A percentile compares a stretch with the other conserved stretches of the same genome.
These are phyloP conservation scores for Rhizoctonia solani DNA, from an alignment of 1,284 basidiomycete species.

Conservation along the genomic window DNA sequence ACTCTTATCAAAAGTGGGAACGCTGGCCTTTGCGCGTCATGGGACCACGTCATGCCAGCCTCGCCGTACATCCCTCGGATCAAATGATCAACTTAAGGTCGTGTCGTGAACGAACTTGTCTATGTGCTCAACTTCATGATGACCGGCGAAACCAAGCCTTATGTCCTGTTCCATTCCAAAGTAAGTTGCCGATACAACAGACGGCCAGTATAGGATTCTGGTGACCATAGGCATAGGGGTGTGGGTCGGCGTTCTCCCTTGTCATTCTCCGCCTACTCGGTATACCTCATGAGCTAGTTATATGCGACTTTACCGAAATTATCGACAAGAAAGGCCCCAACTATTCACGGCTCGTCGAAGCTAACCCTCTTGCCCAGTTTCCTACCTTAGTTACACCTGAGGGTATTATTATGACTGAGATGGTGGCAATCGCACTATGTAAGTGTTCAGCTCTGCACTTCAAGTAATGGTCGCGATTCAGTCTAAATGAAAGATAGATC, in stretches of 20 bases:
- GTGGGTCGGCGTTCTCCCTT: conserved; percentile 11
- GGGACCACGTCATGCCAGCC: too few species aligned
- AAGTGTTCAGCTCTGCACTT: neutral
- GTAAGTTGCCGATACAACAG: neutral
- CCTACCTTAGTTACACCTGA: conserved; percentile 38
- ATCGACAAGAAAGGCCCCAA: conserved; percentile 33
- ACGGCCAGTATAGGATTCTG: neutral
- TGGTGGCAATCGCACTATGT: conserved; percentile 37
- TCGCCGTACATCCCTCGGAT: too few species aligned
- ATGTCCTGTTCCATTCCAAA: conserved; percentile 18
- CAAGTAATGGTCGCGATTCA: neutral
- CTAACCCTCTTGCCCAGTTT: conserved; percentile 38
- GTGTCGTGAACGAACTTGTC: too few species aligned
- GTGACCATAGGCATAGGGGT: neutral
- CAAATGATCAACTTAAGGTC: too few species aligned
- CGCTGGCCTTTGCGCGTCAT: too few species aligned
- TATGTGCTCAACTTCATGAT: too few species aligned
- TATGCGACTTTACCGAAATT: conserved; percentile 33
- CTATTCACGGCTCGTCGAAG: conserved; percentile 34
- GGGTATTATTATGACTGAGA: conserved; percentile 38
- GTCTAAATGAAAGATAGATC: neutral
- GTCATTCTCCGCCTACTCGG: conserved; percentile 31
- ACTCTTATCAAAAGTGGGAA: too few species aligned
- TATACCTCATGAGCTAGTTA: conserved; percentile 35
- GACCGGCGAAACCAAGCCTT: neutral